A percentile compares a stretch with the other conserved stretches of the same genome.
Conservation (phyloP, 192 early-diverging fungal genomes). For the Diversispora epigaea region DNA sequence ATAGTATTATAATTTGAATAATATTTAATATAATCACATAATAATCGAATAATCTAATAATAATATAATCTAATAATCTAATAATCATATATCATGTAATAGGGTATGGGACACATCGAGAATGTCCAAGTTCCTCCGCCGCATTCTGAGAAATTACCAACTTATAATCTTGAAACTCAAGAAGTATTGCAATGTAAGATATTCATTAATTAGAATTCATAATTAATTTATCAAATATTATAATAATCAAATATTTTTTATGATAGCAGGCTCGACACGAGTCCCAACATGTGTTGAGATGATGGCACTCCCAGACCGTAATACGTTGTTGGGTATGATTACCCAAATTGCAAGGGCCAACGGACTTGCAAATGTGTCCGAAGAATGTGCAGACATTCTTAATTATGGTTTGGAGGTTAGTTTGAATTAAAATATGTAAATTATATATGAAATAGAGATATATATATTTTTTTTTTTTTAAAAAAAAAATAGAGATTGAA, state of each 20-base stretch:
- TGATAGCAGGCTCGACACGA: background rate
- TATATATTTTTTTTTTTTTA: background rate
- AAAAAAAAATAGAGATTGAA: background rate
- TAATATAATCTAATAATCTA: too few relatives aligned
- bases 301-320: slow-evolving; percentile 1
- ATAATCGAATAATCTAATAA: too few relatives aligned
- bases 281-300: slow-evolving; percentile 4
- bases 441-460: too few relatives aligned
- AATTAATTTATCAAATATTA: background rate
- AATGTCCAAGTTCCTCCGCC: too few relatives aligned
- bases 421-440: background rate
- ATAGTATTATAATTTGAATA: too few relatives aligned
- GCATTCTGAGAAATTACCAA: too few relatives aligned
- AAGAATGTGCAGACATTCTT: slow-evolving; percentile 12
- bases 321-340: background rate
- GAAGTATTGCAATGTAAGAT: background rate
- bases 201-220: background rate
- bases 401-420: slow-evolving; percentile 23
- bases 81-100: too few relatives aligned
- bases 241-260: background rate
- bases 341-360: slow-evolving; percentile 19
- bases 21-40: too few relatives aligned
- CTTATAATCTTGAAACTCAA: too few relatives aligned
- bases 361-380: background rate
- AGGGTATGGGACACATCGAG: too few relatives aligned